phyloP scores from a whole-genome alignment of 441 rosid genomes.

The Corymbia citriodora region DNA sequence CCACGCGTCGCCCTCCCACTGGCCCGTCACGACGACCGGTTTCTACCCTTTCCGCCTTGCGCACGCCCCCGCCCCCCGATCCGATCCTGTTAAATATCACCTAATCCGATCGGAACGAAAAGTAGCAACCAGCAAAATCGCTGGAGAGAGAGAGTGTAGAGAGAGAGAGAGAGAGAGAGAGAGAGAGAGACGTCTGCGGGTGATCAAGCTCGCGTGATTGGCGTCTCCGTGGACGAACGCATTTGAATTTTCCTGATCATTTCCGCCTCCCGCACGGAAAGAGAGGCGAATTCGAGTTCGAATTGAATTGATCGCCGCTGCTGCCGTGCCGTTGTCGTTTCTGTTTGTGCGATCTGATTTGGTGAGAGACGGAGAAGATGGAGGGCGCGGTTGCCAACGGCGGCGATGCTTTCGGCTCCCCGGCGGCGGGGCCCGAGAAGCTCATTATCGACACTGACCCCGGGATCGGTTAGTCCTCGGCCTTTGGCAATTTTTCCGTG shows the following conservation, averaged over 20 bases:
- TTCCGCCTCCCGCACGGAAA: background rate
- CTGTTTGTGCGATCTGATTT: background rate
- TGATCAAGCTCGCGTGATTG: background rate
- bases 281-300: background rate
- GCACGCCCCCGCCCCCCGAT: background rate
- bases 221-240: background rate
- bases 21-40: background rate
- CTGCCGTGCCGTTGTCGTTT: background rate
- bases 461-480: slow-evolving; percentile 61
- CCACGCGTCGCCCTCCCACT: background rate
- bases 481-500: background rate
- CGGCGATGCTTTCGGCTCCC: slow-evolving; percentile 16
- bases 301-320: background rate
- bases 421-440: slow-evolving; percentile 30
- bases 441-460: slow-evolving; percentile 96
- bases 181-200: background rate
- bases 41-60: background rate
- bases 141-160: background rate
- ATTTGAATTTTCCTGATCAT: background rate
- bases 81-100: fast-evolving
- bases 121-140: background rate
- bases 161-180: background rate
- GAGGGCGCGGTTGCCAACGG: background rate
- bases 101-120: fast-evolving
- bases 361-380: background rate